Evolutionary conservation across 1,284 basidiomycete genomes (phyloP).

Genomic region (Heliocybe sulcata): DNA sequence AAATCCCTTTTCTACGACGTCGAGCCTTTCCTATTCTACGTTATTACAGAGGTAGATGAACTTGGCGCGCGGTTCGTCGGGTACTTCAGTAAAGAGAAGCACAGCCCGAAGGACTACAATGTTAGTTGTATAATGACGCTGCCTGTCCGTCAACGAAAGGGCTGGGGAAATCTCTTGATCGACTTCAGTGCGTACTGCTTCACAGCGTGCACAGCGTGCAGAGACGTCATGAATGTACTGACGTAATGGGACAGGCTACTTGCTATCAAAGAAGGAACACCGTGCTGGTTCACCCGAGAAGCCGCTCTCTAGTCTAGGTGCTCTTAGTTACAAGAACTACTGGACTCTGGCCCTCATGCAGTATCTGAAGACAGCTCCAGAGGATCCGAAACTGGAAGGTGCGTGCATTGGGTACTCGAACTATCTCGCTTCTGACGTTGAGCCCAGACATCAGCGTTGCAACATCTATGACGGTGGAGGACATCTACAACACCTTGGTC

Average conservation of each 20-base stretch:
- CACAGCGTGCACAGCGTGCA: neutral
- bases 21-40: conserved; percentile 98
- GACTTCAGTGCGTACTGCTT: conserved; percentile 82
- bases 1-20: conserved; percentile 99
- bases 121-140: conserved; percentile 99
- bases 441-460: conserved; percentile 73
- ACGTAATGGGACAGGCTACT: conserved; percentile 62
- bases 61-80: conserved; percentile 92
- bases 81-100: conserved; percentile 99
- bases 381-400: conserved; percentile 71
- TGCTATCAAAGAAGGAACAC: conserved; percentile 92
- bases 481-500: conserved; percentile 74
- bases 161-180: conserved; percentile 93
- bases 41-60: conserved; percentile 91
- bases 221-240: conserved; percentile 1
- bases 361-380: conserved; percentile 61
- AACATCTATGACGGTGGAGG: conserved; percentile 91
- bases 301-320: conserved; percentile 85
- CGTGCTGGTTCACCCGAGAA: conserved; percentile 88
- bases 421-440: conserved; percentile 12
- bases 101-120: conserved; percentile 93
- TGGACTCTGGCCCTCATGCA: conserved; percentile 92
- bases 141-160: conserved; percentile 89
- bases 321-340: conserved; percentile 90
- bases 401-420: conserved; percentile 18